Percentiles rank a stretch among this genome's conserved stretches.
phyloP scores from a whole-genome alignment of 768 basidiomycete species.

The Panus rudis region DNA sequence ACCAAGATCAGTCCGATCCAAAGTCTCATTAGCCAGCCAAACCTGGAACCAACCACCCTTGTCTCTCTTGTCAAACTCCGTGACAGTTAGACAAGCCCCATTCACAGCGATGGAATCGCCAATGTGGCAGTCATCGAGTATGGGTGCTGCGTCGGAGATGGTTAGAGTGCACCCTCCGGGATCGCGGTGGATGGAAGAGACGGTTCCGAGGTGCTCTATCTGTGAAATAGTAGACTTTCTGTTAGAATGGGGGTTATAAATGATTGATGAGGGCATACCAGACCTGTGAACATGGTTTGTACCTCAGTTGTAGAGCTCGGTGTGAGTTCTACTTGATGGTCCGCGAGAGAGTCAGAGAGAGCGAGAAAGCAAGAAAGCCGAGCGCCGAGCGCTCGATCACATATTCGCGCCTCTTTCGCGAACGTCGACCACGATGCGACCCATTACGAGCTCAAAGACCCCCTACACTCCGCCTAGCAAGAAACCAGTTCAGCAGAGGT shows the following conservation, averaged over 20 bases:
- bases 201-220: conserved; percentile 87
- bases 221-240: conserved; percentile 24
- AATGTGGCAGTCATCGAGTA: conserved; percentile 83
- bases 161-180: conserved; percentile 76
- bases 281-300: conserved; percentile 65
- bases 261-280: conserved; percentile 39
- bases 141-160: conserved; percentile 60
- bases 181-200: conserved; percentile 58
- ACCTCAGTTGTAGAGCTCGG: neutral
- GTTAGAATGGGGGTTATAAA: conserved; percentile 7
- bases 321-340: too few relatives aligned
- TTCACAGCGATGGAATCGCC: conserved; percentile 92
- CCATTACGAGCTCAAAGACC: neutral
- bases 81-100: conserved; percentile 84
- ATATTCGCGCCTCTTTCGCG: too few relatives aligned
- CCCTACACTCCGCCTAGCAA: conserved; percentile 5
- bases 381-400: too few relatives aligned
- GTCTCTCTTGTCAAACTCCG: conserved; percentile 59
- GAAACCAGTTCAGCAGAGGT: conserved; percentile 17
- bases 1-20: conserved; percentile 89
- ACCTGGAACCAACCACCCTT: conserved; percentile 84
- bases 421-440: too few relatives aligned
- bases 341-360: too few relatives aligned
- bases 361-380: too few relatives aligned
- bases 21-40: conserved; percentile 93